Conservation (phyloP, 306 rosid species). For the Trifolium dubium region DNA sequence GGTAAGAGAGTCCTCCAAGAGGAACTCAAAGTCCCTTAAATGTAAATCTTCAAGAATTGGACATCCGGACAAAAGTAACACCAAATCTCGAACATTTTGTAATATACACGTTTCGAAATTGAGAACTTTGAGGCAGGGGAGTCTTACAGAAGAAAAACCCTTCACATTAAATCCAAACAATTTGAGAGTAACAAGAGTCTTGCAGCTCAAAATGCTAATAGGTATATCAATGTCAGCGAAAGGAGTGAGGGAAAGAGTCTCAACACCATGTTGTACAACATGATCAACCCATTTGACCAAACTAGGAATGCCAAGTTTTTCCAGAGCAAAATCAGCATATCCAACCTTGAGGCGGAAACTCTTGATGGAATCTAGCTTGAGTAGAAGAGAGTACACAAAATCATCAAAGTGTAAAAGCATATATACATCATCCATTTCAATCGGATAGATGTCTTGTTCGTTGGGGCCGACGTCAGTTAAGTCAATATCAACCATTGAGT, state of each 20-base stretch:
- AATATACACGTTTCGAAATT: no score
- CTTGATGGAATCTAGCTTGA: background rate
- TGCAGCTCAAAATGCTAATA: background rate
- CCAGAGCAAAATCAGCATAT: background rate
- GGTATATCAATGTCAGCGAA: no score
- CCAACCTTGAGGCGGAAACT: background rate
- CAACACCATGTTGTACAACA: no score
- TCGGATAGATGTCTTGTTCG: no score
- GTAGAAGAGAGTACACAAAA: background rate
- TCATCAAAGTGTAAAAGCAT: background rate
- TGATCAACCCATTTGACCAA: background rate
- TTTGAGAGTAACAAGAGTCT: conserved; percentile 14
- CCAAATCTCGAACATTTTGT: no score
- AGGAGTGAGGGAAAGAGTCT: no score
- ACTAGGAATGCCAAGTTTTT: background rate
- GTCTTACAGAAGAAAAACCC: background rate
- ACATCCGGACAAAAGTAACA: background rate
- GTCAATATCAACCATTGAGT: no score
- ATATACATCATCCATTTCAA: no score
- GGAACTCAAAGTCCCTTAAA: background rate
- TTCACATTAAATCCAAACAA: background rate
- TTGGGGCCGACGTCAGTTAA: no score
- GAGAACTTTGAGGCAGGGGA: conserved; percentile 26
- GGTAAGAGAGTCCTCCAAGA: background rate
- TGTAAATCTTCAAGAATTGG: background rate